A percentile compares a stretch with the other conserved stretches of the same genome.
phyloP scores from a whole-genome alignment of 768 basidiomycete species.

The Russula sp. region DNA sequence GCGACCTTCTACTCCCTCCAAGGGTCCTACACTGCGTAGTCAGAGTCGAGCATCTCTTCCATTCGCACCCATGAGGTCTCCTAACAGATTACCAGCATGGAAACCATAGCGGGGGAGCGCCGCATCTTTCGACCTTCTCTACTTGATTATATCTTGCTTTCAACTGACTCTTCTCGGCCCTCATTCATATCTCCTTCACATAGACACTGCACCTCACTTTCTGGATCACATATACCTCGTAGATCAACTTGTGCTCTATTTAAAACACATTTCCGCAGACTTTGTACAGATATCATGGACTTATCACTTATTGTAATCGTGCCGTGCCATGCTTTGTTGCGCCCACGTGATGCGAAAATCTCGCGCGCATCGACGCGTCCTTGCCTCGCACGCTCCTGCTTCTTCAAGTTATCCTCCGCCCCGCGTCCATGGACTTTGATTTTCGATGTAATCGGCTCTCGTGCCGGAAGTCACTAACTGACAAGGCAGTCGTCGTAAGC shows the following conservation, averaged over 20 bases:
- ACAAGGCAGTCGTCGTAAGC: constrained; percentile 84
- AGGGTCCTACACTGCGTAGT: constrained; percentile 24
- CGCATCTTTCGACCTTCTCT: neutral
- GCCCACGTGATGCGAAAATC: constrained; percentile 7
- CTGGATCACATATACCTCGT: constrained; percentile 14
- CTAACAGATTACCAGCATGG: constrained; percentile 20
- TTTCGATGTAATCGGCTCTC: constrained; percentile 75
- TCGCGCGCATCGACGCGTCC: neutral
- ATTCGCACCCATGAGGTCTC: constrained; percentile 6
- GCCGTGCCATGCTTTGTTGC: neutral
- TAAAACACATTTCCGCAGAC: constrained; percentile 10
- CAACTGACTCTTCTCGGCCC: neutral
- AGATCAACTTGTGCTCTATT: constrained; percentile 14
- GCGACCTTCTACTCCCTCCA: constrained; percentile 64
- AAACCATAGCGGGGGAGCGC: constrained; percentile 17
- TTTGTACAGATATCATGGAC: constrained; percentile 14
- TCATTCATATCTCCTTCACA: constrained; percentile 3
- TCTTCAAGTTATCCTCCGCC: neutral
- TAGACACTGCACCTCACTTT: constrained; percentile 8
- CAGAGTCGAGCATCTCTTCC: constrained; percentile 7
- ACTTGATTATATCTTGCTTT: constrained; percentile 5
- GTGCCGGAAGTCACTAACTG: constrained; percentile 58
- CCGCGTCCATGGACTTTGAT: constrained; percentile 57
- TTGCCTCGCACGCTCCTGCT: neutral
- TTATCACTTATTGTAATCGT: neutral